Base-by-base conservation (phyloP, 305 asterid species). In the Rubia peregrina region DNA sequence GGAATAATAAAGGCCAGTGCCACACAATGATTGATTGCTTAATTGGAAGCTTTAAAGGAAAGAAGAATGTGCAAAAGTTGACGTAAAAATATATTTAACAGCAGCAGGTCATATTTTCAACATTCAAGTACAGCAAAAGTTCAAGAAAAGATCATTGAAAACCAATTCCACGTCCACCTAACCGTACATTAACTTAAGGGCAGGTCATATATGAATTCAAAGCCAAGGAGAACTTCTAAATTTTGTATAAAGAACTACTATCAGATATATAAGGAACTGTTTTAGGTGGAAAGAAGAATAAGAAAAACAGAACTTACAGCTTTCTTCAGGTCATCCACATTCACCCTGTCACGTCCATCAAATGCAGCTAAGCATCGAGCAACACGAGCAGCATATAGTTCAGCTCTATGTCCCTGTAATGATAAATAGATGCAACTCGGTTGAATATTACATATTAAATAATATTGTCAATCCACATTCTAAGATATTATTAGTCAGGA, bases 351-450 rank as follows among this genome's bases (percentile, higher is more conserved):
- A 77, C 97, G 97, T 43, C 98, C 98, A 76, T 95, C 99, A 40
- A 95, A 77, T 61, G 99, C 96, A 83, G 99, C 96, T 81, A 95
- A 89, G 85, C 95, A 87, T 83, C 65, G 86, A 68, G 99, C 96
- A 72, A 95, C 99, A 77, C 98, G 87, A 73, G 98, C 92, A 78
- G 99, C 98, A 84, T 88, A 95, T 66, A 95, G 79, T 78, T 95
- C 99, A 72, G 98, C 96, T 80, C 99, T 87, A 83, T 95, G 99
- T 71, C 99, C 99, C 99, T 95, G 90, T 73, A 72, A 77, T 74
- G 75, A 55, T 65, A 74, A 68, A 74, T 48, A 61, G 44, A 70
- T 72, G 61, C 69, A 46, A 44, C 61, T 22, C 21, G 30, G 61
- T 44, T 61, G 41, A 21, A 38, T 38, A 69, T 49, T n/a, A 21